Evolutionary conservation across 805 yeast species (phyloP).

Genomic region (Myxozyma neotropica): DNA sequence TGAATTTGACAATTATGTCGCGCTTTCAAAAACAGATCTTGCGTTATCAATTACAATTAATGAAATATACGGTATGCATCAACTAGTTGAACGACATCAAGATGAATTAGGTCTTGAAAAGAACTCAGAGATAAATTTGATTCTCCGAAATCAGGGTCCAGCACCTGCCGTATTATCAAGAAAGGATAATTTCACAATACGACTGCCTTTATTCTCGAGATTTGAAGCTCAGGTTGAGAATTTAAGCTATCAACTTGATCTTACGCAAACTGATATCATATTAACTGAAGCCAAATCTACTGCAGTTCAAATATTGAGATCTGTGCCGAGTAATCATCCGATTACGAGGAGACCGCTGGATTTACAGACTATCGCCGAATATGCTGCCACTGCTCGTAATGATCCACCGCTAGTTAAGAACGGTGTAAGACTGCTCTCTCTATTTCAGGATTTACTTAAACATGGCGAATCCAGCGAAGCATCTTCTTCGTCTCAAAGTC

Average conservation of each 20-base stretch:
- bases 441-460: slow-evolving; percentile 38
- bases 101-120: slow-evolving; percentile 22
- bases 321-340: slow-evolving; percentile 40
- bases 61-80: slow-evolving; percentile 44
- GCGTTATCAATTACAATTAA: slow-evolving; percentile 41
- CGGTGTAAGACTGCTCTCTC: slow-evolving; percentile 41
- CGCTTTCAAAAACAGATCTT: slow-evolving; percentile 43
- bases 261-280: slow-evolving; percentile 40
- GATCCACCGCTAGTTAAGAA: slow-evolving; percentile 40
- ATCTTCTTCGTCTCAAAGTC: not conserved
- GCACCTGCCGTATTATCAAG: slow-evolving; percentile 41
- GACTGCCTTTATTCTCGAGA: slow-evolving; percentile 41
- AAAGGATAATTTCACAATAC: slow-evolving; percentile 39
- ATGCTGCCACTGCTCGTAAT: slow-evolving; percentile 39
- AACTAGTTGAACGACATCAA: slow-evolving; percentile 41
- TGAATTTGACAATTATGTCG: slow-evolving; percentile 46
- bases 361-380: slow-evolving; percentile 39
- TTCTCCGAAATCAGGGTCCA: slow-evolving; percentile 41
- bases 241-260: slow-evolving; percentile 36
- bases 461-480: slow-evolving; percentile 12
- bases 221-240: slow-evolving; percentile 43
- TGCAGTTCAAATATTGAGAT: slow-evolving; percentile 43
- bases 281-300: slow-evolving; percentile 44
- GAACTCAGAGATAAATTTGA: slow-evolving; percentile 33
- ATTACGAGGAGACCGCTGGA: slow-evolving; percentile 38